These are phyloP conservation scores for Huntiella abstrusa DNA, from an alignment of 2,329 filamentous ascomycete species.

Conservation along the genomic window DNA sequence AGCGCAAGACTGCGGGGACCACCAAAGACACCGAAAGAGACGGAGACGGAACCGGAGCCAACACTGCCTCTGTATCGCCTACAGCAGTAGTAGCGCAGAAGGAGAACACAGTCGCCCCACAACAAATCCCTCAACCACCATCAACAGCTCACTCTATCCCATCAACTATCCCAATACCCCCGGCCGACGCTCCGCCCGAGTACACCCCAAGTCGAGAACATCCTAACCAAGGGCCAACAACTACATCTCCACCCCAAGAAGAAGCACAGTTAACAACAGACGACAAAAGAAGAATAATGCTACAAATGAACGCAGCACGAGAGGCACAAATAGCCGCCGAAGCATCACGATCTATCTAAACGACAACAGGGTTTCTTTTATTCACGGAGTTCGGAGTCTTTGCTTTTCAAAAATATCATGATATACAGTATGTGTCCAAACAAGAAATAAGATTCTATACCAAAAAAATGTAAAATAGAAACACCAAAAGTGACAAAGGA, in stretches of 20 bases:
- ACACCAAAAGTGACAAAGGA: constrained; percentile 4
- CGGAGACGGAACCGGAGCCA: neutral
- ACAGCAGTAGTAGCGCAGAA: neutral
- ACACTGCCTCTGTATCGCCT: neutral
- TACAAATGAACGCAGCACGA: neutral
- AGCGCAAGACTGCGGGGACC: neutral
- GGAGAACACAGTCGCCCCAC: neutral
- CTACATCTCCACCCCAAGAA: neutral
- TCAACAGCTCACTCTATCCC: too few relatives aligned
- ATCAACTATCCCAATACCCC: too few relatives aligned
- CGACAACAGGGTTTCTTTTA: too few relatives aligned
- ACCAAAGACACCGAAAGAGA: neutral
- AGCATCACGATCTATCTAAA: too few relatives aligned
- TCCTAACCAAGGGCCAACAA: too few relatives aligned
- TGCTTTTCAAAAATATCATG: neutral
- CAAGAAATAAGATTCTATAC: neutral
- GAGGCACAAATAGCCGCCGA: too few relatives aligned
- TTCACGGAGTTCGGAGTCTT: neutral
- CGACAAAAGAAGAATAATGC: neutral
- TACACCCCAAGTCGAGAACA: too few relatives aligned
- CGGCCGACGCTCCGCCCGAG: too few relatives aligned
- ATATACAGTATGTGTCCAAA: neutral
- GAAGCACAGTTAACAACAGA: neutral
- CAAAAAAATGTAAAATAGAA: neutral
- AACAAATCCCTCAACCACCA: neutral